phyloP scores from a whole-genome alignment of 768 basidiomycete genomes.

The Lactarius deliciosus region DNA sequence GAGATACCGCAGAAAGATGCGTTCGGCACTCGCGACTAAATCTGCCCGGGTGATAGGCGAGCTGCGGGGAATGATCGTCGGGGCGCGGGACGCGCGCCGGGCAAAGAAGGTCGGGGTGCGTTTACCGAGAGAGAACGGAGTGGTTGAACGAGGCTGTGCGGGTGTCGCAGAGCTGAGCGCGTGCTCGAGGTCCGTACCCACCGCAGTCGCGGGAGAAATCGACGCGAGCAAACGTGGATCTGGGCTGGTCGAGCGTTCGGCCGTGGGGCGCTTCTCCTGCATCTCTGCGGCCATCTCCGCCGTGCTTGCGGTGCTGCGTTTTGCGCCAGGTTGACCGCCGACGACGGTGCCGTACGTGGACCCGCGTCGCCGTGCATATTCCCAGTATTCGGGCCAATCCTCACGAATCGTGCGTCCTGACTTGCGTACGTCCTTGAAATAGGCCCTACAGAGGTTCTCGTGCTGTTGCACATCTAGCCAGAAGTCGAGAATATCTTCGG shows the following conservation, averaged over 20 bases:
- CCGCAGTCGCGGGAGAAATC: slow-evolving; percentile 50
- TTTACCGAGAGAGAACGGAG: slow-evolving; percentile 74
- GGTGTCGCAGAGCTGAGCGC: slow-evolving; percentile 32
- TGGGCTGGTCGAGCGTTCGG: slow-evolving; percentile 52
- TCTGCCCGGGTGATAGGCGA: slow-evolving; percentile 87
- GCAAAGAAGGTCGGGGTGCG: slow-evolving; percentile 78
- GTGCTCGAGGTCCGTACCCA: slow-evolving; percentile 38
- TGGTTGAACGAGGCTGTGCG: slow-evolving; percentile 61
- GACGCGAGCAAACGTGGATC: slow-evolving; percentile 46
- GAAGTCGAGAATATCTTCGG: slow-evolving; percentile 96
- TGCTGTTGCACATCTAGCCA: slow-evolving; percentile 99
- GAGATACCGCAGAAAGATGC: slow-evolving; percentile 94
- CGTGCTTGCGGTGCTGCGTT: slow-evolving; percentile 84
- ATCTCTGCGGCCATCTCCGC: slow-evolving; percentile 61
- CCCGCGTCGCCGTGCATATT: slow-evolving; percentile 86
- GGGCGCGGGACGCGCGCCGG: slow-evolving; percentile 80
- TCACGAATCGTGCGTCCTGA: slow-evolving; percentile 90
- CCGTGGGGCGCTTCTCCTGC: slow-evolving; percentile 63
- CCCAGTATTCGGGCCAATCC: slow-evolving; percentile 99
- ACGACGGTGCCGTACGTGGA: slow-evolving; percentile 93
- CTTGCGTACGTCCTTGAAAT: slow-evolving; percentile 98
- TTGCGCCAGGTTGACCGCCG: slow-evolving; percentile 60
- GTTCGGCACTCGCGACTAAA: slow-evolving; percentile 90
- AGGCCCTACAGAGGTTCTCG: slow-evolving; percentile 96
- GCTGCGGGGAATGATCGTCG: slow-evolving; percentile 91